Evolutionary conservation across 2,329 filamentous ascomycete species (phyloP).

Genomic region (Stachybotrys elegans): DNA sequence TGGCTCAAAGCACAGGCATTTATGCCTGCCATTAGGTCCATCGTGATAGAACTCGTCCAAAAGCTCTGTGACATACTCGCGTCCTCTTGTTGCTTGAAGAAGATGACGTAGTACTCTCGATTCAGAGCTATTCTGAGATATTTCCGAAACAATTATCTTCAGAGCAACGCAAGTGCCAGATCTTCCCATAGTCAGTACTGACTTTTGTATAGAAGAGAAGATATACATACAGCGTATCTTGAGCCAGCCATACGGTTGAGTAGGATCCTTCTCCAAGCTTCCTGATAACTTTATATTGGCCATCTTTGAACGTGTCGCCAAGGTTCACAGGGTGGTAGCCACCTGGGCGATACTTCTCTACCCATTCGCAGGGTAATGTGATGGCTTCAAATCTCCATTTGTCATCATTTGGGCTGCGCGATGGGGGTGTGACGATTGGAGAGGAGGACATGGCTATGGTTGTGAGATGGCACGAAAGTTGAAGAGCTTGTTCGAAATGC

Average conservation of each 20-base stretch:
- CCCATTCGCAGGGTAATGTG: conserved; percentile 21
- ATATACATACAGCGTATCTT: conserved; percentile 13
- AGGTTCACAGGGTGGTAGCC: conserved; percentile 38
- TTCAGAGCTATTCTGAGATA: conserved; percentile 10
- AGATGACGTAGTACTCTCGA: conserved; percentile 13
- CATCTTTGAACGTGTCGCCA: conserved; percentile 32
- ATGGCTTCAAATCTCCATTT: conserved; percentile 19
- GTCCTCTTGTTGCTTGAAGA: conserved; percentile 12
- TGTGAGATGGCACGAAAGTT: no score
- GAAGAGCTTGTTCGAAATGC: no score
- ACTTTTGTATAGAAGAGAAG: not conserved
- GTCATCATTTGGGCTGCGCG: conserved; percentile 10
- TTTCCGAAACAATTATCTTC: conserved; percentile 14
- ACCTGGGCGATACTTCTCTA: conserved; percentile 28
- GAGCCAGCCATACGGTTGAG: conserved; percentile 42
- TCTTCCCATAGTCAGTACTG: conserved; percentile 8
- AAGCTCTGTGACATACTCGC: conserved; percentile 23
- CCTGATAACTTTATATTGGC: conserved; percentile 35
- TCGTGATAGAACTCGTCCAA: conserved; percentile 20
- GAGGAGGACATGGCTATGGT: no score
- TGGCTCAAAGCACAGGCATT: conserved; percentile 23
- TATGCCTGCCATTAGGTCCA: conserved; percentile 26
- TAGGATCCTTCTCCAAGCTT: conserved; percentile 40
- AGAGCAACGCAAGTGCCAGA: conserved; percentile 20
- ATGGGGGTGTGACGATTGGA: conserved; percentile 17